Base-by-base conservation (phyloP, 2,329 filamentous ascomycete species). In the Rhinocladiella similis region DNA sequence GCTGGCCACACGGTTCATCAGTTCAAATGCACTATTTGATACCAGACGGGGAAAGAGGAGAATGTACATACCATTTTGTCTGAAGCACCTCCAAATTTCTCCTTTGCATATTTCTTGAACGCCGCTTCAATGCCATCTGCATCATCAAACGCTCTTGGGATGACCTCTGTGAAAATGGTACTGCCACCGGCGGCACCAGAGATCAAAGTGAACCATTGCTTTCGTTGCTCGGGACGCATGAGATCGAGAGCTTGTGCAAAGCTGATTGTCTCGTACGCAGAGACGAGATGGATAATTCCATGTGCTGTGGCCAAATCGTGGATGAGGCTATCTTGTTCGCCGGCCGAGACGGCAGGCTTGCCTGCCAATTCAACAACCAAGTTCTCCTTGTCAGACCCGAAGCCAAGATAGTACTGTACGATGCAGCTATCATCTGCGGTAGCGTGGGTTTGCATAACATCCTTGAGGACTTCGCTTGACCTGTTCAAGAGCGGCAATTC, bases 151-250 rank as follows among this genome's bases (percentile, higher is more conserved):
- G 58, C 60, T 14, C 49, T 47, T 4, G 62, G 63, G 20, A 64
- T 62, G n/a, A 64, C 58, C 25, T 64, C 62, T 25, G 60, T 59
- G 48, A 65, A 65, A 39, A 64, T 54, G 39, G 62, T 62, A 52
- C 54, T 61, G 20, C 58, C 63, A 46, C 63, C 63, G 10, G 63
- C 63, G 13, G 63, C 63, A 25, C 63, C 63, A 18, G 63, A 50
- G 45, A 65, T 65, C 43, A 65, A 56, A 42, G 49, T 61, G 46
- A 62, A 64, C 60, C 63, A 64, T 49, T 59, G 63, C 20, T 60
- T 55, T 42, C 55, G 56, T 45, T 65, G 63, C 50, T 63, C 53
- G 3, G 55, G 51, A 12, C 54, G 50, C 51, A 60, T 59, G 14
- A 63, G 49, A 39, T 64, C 62, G 20, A 64, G 50, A 12, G 63